phyloP scores from a whole-genome alignment of 352 stramenopile genomes.

The Pythium coloratum region DNA sequence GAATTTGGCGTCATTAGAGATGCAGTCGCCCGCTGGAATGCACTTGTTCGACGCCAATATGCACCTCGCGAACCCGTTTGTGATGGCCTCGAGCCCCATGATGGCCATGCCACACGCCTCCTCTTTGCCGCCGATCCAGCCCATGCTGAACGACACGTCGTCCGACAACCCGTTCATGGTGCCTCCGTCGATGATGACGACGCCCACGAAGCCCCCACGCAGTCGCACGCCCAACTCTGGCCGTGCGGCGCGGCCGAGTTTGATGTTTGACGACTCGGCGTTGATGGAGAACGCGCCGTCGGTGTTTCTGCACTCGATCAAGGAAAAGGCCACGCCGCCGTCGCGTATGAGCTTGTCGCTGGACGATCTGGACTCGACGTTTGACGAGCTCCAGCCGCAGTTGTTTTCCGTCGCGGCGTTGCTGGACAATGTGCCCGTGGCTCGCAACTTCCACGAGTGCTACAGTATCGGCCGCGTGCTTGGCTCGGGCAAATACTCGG shows the following conservation, averaged over 20 bases:
- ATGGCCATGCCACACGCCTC: background rate
- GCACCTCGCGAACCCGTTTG: conserved; percentile 41
- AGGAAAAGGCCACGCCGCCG: conserved; percentile 62
- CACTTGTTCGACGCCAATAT: conserved; percentile 14
- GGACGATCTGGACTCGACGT: conserved; percentile 47
- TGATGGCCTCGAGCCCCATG: conserved; percentile 24
- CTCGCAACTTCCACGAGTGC: conserved; percentile 51
- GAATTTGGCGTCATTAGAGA: conserved; percentile 42
- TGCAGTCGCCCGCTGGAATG: conserved; percentile 36
- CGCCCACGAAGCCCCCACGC: conserved; percentile 15
- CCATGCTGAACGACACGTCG: conserved; percentile 31
- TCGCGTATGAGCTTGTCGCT: conserved; percentile 61
- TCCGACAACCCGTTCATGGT: background rate
- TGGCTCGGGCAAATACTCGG: conserved; percentile 77
- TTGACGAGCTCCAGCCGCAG: conserved; percentile 45
- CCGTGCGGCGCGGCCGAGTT: conserved; percentile 38
- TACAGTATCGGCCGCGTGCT: conserved; percentile 59
- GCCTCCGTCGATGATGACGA: conserved; percentile 3
- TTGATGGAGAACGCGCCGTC: conserved; percentile 38
- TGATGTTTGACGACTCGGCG: conserved; percentile 64
- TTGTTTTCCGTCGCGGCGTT: conserved; percentile 68
- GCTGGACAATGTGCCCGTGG: conserved; percentile 66
- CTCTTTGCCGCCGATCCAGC: background rate
- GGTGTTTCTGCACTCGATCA: conserved; percentile 66
- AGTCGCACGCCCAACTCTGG: conserved; percentile 19